A percentile compares a stretch with the other conserved stretches of the same genome.
These are phyloP conservation scores for Xanthoconium purpureum DNA, from an alignment of 768 basidiomycete species.

Conservation along the genomic window DNA sequence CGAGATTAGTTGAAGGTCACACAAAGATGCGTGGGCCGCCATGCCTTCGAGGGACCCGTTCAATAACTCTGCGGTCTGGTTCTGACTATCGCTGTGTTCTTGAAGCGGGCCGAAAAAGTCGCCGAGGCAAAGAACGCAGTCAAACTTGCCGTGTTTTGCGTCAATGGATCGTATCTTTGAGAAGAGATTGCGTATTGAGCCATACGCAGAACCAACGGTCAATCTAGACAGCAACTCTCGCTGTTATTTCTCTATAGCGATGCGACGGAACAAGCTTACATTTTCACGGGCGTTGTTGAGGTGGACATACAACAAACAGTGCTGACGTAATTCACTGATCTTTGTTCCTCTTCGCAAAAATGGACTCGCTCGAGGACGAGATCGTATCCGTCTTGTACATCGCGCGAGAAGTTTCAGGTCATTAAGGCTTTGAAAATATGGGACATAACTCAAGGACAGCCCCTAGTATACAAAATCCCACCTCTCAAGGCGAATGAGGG, in stretches of 20 bases:
- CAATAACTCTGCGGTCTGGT: constrained; percentile 59
- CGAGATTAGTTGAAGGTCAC: constrained; percentile 10
- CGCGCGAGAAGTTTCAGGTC: constrained; percentile 88
- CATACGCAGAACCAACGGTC: constrained; percentile 77
- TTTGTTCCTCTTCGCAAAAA: constrained; percentile 19
- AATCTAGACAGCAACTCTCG: constrained; percentile 39
- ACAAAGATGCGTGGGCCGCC: constrained; percentile 13
- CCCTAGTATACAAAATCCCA: constrained; percentile 86
- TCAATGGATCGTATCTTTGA: constrained; percentile 81
- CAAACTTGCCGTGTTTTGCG: constrained; percentile 91
- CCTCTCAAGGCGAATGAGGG: constrained; percentile 84
- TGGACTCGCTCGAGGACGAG: constrained; percentile 68
- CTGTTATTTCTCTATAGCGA: constrained; percentile 1
- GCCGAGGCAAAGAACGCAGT: constrained; percentile 76
- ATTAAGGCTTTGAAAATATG: constrained; percentile 21
- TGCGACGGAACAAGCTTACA: constrained; percentile 20
- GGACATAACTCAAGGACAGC: constrained; percentile 18
- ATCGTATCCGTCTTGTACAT: constrained; percentile 89
- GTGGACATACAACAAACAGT: constrained; percentile 7
- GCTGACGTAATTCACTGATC: constrained; percentile 26
- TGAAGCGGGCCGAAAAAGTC: constrained; percentile 76
- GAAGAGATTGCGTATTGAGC: constrained; percentile 72
- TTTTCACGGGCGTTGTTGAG: constrained; percentile 27
- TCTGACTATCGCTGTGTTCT: constrained; percentile 35
- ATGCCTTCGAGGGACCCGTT: constrained; percentile 66